Base-by-base conservation (phyloP, 2,329 filamentous ascomycete species). In the Aspergillus sp. region DNA sequence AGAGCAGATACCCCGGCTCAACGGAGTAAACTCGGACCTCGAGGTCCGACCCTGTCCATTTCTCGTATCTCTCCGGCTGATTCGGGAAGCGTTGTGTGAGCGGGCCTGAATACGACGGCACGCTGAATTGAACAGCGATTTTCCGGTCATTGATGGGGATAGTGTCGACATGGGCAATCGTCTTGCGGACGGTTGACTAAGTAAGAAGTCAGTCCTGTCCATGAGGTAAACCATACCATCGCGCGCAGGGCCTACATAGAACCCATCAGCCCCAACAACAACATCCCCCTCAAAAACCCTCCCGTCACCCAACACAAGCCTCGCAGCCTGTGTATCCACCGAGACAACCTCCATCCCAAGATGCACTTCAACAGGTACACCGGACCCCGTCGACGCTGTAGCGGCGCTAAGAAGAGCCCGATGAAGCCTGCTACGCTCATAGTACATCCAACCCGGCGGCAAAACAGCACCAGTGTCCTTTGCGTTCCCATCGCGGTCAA, bases 231-330 rank as follows among this genome's bases (percentile, higher is more conserved):
- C 19, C 19, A 1, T 19, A 19, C 19, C 19, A 19, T 19, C 19
- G 19, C 19, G 19, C 2, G 25, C 6, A 28, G 46, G 47, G 17
- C 48, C 5, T 50, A 50, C 48, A 31, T 51, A 5, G 28, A 51
- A 51, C 30, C 48, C 48, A 19, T 51, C 48, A 6, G 48, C 48
- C 2, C 48, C 48, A 30, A 51, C 19, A 31, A 51, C 48, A 7
- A 51, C 48, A 51, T 51, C 48, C 7, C 48, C 48, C 8, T 70
- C 30, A 17, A 56, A 77, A 4, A 8, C 30, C 25, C 19, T 43
- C 6, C 51, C 51, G 25, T 54, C 51, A 3, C n/a, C n/a, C 22
- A 41, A 31, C n/a, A 19, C 25, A 22, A 54, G 19, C 7, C 15
- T 17, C n/a, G 31, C 51, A 54, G 34, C 5, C 19, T 48, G 13